phyloP scores from a whole-genome alignment of 169 alveolate genomes.

The Eimeria maxima region DNA sequence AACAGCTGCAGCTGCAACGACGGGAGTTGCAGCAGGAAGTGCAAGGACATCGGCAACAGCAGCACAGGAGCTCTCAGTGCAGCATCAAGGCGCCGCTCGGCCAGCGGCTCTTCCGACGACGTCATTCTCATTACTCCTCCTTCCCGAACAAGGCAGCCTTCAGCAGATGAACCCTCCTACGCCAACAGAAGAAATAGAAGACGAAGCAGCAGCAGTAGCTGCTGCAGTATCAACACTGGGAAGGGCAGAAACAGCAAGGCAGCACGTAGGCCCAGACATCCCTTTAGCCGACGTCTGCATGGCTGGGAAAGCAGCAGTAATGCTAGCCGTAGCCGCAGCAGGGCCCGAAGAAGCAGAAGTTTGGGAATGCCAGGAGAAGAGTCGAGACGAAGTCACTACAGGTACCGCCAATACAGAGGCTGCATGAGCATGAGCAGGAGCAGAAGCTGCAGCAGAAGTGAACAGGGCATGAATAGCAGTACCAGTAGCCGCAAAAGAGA shows the following conservation, averaged over 20 bases:
- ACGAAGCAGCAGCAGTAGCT: slow-evolving; percentile 21
- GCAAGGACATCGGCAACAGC: slow-evolving; percentile 4
- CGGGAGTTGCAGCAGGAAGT: neutral
- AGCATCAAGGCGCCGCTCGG: neutral
- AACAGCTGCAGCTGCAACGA: neutral
- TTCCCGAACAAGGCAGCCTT: neutral
- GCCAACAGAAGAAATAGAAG: neutral
- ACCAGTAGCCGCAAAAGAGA: neutral
- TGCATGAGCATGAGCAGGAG: slow-evolving; percentile 23
- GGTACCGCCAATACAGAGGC: neutral
- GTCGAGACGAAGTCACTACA: neutral
- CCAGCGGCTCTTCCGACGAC: slow-evolving; percentile 31
- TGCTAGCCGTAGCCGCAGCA: slow-evolving; percentile 24
- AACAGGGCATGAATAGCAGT: neutral
- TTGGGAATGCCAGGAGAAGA: too few relatives aligned
- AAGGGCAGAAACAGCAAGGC: neutral
- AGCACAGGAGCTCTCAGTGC: neutral
- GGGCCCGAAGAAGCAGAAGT: neutral
- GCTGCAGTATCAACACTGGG: neutral
- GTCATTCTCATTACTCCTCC: slow-evolving; percentile 25
- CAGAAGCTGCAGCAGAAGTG: slow-evolving; percentile 24
- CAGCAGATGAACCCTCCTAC: neutral
- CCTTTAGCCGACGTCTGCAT: slow-evolving; percentile 28
- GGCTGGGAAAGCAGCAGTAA: slow-evolving; percentile 59
- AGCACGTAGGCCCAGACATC: neutral